Evolutionary conservation across 208 protist genomes (phyloP), one percentile per base, ranked within the genome.

Genomic region (Leishmania turanica): DNA sequence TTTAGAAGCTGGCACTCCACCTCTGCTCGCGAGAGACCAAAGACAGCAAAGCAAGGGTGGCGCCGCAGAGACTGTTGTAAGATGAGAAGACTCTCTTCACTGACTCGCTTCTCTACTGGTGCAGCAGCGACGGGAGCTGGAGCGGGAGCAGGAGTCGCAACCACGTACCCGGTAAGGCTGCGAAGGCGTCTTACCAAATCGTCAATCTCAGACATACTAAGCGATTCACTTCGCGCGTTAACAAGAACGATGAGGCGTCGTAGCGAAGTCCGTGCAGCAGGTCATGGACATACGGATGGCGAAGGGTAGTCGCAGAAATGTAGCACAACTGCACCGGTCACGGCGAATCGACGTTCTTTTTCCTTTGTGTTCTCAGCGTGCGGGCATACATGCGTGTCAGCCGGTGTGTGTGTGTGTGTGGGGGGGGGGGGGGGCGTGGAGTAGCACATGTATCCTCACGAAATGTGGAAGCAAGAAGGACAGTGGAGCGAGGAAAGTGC

Each of bases 151-250:
- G 78, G 66, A 8, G 76, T 64, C 1, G 71, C 64, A 11, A 77
- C 81, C 4, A 82, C 74, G 78, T 95, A 90, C 19, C 93, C 93
- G 9, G 93, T 91, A 3, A 93, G 87, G 76, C 85, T 90, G 65
- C 93, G 90, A 62, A 97, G 83, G 47, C 90, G 84, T 75, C 91
- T 86, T 77, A 94, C 92, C 53, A 97, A 79, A 68, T 92, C 90
- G 6, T 85, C 86, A 27, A 97, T 84, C 37, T 93, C 87, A 40
- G 80, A 77, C 76, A 86, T 86, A 0, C 21, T 21, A 31, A 51
- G 45, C 37, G 51, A 54, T 2, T 27, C 27, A 13, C 40, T 34
- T 45, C 19, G n/a, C 15, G 21, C 40, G 34, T 5, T n/a, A 45
- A 49, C 13, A 1, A 27, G 42, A 8, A 21, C 31, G 45, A 4